Evolutionary conservation across 352 stramenopile genomes (phyloP).

Genomic region (Peronospora tabacina): DNA sequence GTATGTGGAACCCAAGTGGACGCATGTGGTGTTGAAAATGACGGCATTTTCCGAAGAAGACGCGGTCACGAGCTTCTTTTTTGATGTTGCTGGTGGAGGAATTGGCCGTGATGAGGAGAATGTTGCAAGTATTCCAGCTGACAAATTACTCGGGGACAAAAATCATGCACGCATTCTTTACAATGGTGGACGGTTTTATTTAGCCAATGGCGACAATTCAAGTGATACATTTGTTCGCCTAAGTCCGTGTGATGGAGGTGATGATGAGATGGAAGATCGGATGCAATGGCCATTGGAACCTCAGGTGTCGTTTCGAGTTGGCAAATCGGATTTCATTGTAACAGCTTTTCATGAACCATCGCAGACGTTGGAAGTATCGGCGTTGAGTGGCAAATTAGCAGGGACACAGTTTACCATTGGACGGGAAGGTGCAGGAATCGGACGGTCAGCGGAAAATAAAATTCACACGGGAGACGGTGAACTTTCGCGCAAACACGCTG

Average conservation of each 20-base stretch:
- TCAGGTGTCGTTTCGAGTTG: slow-evolving; percentile 58
- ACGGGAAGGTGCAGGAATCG: slow-evolving; percentile 81
- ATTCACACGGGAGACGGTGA: slow-evolving; percentile 93
- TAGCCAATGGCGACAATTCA: slow-evolving; percentile 41
- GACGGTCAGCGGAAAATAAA: slow-evolving; percentile 81
- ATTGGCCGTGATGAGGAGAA: slow-evolving; percentile 52
- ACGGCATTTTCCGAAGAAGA: slow-evolving; percentile 71
- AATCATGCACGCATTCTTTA: slow-evolving; percentile 58
- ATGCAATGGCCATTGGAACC: slow-evolving; percentile 75
- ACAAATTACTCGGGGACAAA: slow-evolving; percentile 46
- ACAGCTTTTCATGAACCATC: slow-evolving; percentile 41
- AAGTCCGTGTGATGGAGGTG: slow-evolving; percentile 27
- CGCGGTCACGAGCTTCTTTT: slow-evolving; percentile 63
- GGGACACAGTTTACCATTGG: slow-evolving; percentile 75
- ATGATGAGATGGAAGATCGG: slow-evolving; percentile 40
- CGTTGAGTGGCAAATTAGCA: slow-evolving; percentile 53
- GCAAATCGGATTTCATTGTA: slow-evolving; percentile 77
- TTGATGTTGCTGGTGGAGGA: slow-evolving; percentile 38
- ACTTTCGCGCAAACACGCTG: slow-evolving; percentile 90
- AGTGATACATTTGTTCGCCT: slow-evolving; percentile 69
- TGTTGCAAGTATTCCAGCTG: slow-evolving; percentile 58
- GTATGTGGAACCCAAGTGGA: slow-evolving; percentile 47
- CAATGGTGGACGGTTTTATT: slow-evolving; percentile 53
- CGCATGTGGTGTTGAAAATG: slow-evolving; percentile 79
- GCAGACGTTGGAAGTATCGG: slow-evolving; percentile 50